These are phyloP conservation scores for Spathaspora sp. DNA, from an alignment of 805 yeast species.

Conservation along the genomic window DNA sequence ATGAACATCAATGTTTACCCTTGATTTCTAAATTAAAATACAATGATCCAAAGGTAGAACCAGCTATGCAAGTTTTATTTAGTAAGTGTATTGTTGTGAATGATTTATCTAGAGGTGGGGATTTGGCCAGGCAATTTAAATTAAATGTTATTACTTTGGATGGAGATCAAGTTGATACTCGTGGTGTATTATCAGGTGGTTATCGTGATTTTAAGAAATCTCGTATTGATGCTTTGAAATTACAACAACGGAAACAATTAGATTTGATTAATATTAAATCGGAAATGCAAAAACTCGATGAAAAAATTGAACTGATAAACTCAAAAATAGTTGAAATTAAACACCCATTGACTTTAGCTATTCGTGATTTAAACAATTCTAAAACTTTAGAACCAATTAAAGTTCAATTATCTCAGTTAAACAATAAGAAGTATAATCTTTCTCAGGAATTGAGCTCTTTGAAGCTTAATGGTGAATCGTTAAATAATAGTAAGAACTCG, in stretches of 20 bases:
- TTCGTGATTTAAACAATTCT: constrained; percentile 39
- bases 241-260: constrained; percentile 48
- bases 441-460: constrained; percentile 42
- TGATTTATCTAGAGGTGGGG: constrained; percentile 64
- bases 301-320: constrained; percentile 43
- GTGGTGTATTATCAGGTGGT: constrained; percentile 89
- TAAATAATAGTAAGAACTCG: constrained; percentile 28
- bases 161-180: constrained; percentile 84
- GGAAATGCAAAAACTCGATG: constrained; percentile 35
- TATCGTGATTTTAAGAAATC: constrained; percentile 65
- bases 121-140: constrained; percentile 55
- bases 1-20: constrained; percentile 64
- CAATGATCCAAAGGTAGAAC: constrained; percentile 41
- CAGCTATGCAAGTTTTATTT: constrained; percentile 76
- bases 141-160: constrained; percentile 82
- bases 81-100: constrained; percentile 77
- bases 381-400: constrained; percentile 42
- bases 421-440: constrained; percentile 37
- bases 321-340: constrained; percentile 48
- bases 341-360: constrained; percentile 35
- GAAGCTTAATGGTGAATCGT: constrained; percentile 30
- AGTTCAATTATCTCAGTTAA: constrained; percentile 37
- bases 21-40: constrained; percentile 69
- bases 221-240: constrained; percentile 65
- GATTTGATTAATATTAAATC: constrained; percentile 38